These are phyloP conservation scores for Collybia nuda DNA, from an alignment of 768 basidiomycete genomes.

Conservation along the genomic window DNA sequence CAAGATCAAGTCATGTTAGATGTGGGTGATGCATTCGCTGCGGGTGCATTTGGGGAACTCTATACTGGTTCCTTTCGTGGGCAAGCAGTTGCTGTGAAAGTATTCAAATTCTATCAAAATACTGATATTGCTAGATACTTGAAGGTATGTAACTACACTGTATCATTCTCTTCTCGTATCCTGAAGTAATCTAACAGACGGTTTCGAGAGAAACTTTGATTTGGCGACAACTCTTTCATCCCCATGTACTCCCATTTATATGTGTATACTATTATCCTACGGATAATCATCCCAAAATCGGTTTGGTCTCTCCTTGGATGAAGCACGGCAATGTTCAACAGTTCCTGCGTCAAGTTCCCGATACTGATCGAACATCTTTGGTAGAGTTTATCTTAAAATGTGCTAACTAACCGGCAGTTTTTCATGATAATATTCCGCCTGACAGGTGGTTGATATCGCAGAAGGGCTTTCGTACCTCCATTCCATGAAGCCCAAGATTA, in stretches of 20 bases:
- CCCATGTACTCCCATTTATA: slow-evolving; percentile 33
- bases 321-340: slow-evolving; percentile 32
- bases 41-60: slow-evolving; percentile 27
- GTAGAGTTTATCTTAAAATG: slow-evolving; percentile 15
- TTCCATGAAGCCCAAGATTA: slow-evolving; percentile 23
- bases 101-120: slow-evolving; percentile 20
- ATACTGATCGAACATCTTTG: slow-evolving; percentile 11
- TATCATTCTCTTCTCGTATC: slow-evolving; percentile 17
- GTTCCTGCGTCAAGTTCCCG: slow-evolving; percentile 16
- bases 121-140: slow-evolving; percentile 15
- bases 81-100: slow-evolving; percentile 4
- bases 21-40: slow-evolving; percentile 8
- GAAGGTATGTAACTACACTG: slow-evolving; percentile 16
- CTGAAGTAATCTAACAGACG: slow-evolving; percentile 6
- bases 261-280: slow-evolving; percentile 24
- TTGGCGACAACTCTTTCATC: slow-evolving; percentile 16
- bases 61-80: slow-evolving; percentile 13
- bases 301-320: slow-evolving; percentile 40
- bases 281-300: slow-evolving; percentile 25
- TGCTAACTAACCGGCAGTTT: slow-evolving; percentile 8
- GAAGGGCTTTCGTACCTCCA: slow-evolving; percentile 34
- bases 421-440: not conserved
- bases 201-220: slow-evolving; percentile 15
- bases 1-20: slow-evolving; percentile 10
- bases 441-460: slow-evolving; percentile 29